Conservation (phyloP, 2,329 filamentous ascomycete species). For the Diaporthe longicolla region DNA sequence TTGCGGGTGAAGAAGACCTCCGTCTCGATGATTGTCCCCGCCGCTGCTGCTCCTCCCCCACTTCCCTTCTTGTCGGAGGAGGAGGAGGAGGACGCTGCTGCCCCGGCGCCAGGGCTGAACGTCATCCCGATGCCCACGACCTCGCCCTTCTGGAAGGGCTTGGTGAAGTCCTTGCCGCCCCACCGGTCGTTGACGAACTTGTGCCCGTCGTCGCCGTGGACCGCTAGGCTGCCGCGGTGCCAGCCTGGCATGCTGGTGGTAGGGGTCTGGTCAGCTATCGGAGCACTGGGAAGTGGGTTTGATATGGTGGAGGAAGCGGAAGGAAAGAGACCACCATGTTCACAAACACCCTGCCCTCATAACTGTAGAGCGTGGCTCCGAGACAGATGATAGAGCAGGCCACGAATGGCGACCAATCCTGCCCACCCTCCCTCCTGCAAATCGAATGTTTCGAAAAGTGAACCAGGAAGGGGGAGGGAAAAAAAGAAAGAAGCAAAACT, state of each 20-base stretch:
- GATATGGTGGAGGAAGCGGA: too few species aligned
- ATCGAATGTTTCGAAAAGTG: too few species aligned
- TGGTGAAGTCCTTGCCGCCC: constrained; percentile 79
- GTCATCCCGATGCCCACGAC: constrained; percentile 81
- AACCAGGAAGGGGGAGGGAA: too few species aligned
- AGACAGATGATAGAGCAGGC: not conserved
- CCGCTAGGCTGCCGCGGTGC: constrained; percentile 80
- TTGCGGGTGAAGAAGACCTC: constrained; percentile 80
- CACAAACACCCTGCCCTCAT: not conserved
- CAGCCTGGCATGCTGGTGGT: constrained; percentile 75
- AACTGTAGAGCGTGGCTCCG: not conserved
- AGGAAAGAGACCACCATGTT: not conserved
- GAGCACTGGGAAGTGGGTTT: not conserved
- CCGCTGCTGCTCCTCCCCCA: constrained; percentile 34
- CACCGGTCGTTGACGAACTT: constrained; percentile 82
- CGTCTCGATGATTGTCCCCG: constrained; percentile 56
- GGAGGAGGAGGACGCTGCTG: not conserved
- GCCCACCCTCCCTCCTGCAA: too few species aligned
- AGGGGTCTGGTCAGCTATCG: not conserved
- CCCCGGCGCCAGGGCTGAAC: constrained; percentile 58
- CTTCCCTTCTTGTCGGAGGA: constrained; percentile 42
- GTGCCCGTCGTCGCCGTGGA: constrained; percentile 86
- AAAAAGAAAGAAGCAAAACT: not conserved
- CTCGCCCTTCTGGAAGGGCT: constrained; percentile 74
- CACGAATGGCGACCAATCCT: not conserved